A percentile compares a stretch with the other conserved stretches of the same genome.
phyloP scores from a whole-genome alignment of 2,329 filamentous ascomycete genomes.

The Escovopsis sp. region DNA sequence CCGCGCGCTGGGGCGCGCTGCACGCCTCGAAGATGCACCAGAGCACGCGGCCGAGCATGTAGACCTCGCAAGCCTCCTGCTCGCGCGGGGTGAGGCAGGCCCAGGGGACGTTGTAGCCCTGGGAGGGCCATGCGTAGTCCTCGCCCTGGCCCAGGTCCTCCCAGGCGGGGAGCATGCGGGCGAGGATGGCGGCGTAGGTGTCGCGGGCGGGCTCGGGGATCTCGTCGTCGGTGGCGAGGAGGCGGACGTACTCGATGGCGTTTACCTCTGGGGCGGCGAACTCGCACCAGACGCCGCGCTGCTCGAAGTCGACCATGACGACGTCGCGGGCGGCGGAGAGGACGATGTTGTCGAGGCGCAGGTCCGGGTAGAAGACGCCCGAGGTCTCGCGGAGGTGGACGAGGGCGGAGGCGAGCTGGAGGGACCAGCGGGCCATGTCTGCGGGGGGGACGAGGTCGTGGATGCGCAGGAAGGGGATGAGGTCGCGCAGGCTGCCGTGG shows the following conservation, averaged over 20 bases:
- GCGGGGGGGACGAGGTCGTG: conserved; percentile 26
- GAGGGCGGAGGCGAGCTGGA: conserved; percentile 36
- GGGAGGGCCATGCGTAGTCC: conserved; percentile 30
- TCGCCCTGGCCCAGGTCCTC: conserved; percentile 25
- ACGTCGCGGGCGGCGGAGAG: conserved; percentile 31
- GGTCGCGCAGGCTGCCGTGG: conserved; percentile 40
- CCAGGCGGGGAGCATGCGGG: conserved; percentile 32
- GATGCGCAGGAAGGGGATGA: conserved; percentile 35
- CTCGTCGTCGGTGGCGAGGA: conserved; percentile 35
- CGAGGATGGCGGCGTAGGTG: conserved; percentile 28
- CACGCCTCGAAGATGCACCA: conserved; percentile 50
- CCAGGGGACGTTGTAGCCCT: conserved; percentile 44
- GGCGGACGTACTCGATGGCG: conserved; percentile 41
- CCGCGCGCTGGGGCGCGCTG: conserved; percentile 40
- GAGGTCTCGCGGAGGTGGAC: conserved; percentile 32
- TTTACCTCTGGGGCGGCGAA: conserved; percentile 47
- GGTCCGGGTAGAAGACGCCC: conserved; percentile 40
- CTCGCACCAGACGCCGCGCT: conserved; percentile 48
- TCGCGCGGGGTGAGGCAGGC: conserved; percentile 34
- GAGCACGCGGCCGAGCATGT: conserved; percentile 46
- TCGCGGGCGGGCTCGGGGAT: conserved; percentile 24
- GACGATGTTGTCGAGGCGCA: conserved; percentile 45
- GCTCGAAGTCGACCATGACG: conserved; percentile 48
- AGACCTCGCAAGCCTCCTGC: conserved; percentile 44
- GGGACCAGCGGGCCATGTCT: conserved; percentile 38